A percentile compares a stretch with the other conserved stretches of the same genome.
Conservation (phyloP, 2,329 filamentous ascomycete species). For the Aspergillus sp. region DNA sequence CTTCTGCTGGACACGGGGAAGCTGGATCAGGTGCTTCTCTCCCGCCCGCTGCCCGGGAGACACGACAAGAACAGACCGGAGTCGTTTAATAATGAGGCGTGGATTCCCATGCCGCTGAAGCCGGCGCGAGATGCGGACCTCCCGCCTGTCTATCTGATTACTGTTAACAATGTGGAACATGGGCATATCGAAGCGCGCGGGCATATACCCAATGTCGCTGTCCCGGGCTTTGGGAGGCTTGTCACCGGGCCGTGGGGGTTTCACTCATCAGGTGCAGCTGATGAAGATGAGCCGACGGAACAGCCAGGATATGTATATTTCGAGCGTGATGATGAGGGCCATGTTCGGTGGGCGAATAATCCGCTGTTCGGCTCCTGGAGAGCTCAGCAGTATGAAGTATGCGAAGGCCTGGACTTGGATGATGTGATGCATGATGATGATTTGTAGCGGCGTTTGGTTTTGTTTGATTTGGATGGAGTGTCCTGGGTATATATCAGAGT, state of each 20-base stretch:
- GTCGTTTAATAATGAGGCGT: slow-evolving; percentile 37
- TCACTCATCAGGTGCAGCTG: slow-evolving; percentile 5
- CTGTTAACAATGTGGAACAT: slow-evolving; percentile 34
- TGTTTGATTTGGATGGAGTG: slow-evolving; percentile 4
- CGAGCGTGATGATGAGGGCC: slow-evolving; percentile 33
- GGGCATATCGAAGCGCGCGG: slow-evolving; percentile 36
- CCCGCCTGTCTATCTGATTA: slow-evolving; percentile 37
- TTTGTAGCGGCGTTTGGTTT: slow-evolving; percentile 17
- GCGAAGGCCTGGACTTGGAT: slow-evolving; percentile 37
- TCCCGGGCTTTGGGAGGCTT: slow-evolving; percentile 32
- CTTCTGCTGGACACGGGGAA: slow-evolving; percentile 36
- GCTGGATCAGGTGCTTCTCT: slow-evolving; percentile 38
- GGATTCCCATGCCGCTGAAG: slow-evolving; percentile 35
- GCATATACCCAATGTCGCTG: slow-evolving; percentile 32
- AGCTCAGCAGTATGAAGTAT: slow-evolving; percentile 33
- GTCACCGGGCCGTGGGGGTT: slow-evolving; percentile 26
- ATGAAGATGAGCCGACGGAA: slow-evolving; percentile 9
- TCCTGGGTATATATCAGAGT: no score
- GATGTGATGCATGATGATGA: slow-evolving; percentile 17
- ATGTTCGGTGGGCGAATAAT: slow-evolving; percentile 31
- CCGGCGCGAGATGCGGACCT: slow-evolving; percentile 29
- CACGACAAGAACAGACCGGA: slow-evolving; percentile 32
- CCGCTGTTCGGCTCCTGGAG: slow-evolving; percentile 38
- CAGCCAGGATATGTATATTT: slow-evolving; percentile 41
- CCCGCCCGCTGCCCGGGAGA: slow-evolving; percentile 29